Base-by-base conservation (phyloP, 805 yeast genomes). In the Saturnispora saitoi region DNA sequence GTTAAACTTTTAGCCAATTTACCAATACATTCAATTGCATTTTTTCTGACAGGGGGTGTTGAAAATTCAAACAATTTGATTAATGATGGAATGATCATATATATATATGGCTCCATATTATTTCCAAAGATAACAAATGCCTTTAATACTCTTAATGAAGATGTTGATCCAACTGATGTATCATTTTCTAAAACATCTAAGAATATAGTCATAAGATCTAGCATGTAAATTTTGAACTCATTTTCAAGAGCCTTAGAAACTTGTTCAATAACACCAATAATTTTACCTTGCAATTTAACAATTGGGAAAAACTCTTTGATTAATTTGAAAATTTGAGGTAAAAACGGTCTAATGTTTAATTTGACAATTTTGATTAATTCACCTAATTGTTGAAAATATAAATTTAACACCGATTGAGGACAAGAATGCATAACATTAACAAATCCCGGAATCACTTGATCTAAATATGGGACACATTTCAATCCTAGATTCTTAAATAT, bases 401-500 rank as follows among this genome's bases (percentile, higher is more conserved):
- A 84, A 56, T 88, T 95, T 15, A 87, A 70, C 78, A 87, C 78
- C 0, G 86, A 77, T 2, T 81, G 80, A 2, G 90, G 84, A 59
- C 91, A 86, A 1, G 81, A 72, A 47, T 81, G 82, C 88, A 93
- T 87, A 6, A 91, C 96, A 32, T 75, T 75, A 29, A 88, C 72
- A 53, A 93, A 80, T 0, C 95, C 95, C 1, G 96, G 96, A 29
- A 93, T 81, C 11, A 91, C 86, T 50, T 87, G 87, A 28, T 85
- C 85, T 48, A 95, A 67, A 62, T 87, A 91, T n/a, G 90, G 80
- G 14, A 90, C 93, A 64, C 96, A 90, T 48, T 91, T 80, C 49
- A 86, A 70, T 0, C 97, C 96, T 52, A 93, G 70, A 1, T 95
- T 83, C 63, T 86, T 88, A 71, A 90, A 90, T 42, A 93, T 90